Evolutionary conservation across 2,329 filamentous ascomycete genomes (phyloP).

Genomic region (Fusarium irregulare): DNA sequence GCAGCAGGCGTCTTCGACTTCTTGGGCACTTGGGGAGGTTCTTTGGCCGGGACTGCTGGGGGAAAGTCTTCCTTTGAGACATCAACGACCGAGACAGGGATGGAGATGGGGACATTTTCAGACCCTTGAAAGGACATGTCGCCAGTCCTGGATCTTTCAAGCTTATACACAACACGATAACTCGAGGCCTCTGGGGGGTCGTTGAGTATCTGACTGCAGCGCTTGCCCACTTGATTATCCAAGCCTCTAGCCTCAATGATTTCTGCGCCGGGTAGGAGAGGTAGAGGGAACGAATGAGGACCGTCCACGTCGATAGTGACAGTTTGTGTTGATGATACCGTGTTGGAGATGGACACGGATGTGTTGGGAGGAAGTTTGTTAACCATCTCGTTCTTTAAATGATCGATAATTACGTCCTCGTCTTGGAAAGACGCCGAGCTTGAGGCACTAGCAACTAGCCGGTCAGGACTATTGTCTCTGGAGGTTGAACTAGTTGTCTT

Average conservation of each 20-base stretch:
- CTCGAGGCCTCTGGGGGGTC: constrained; percentile 47
- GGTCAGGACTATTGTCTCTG: constrained; percentile 2
- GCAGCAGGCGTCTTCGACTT: constrained; percentile 7
- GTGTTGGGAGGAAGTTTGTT: constrained; percentile 66
- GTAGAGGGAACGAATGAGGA: constrained; percentile 60
- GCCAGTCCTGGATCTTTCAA: constrained; percentile 63
- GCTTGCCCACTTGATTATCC: constrained; percentile 16
- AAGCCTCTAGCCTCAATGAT: constrained; percentile 64
- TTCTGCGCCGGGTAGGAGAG: constrained; percentile 68
- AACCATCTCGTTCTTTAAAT: constrained; percentile 65
- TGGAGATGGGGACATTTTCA: constrained; percentile 43
- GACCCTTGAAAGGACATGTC: constrained; percentile 55
- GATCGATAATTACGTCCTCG: constrained; percentile 56
- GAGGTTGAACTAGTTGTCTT: constrained; percentile 1
- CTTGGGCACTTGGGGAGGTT: constrained; percentile 26
- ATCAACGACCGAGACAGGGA: constrained; percentile 46
- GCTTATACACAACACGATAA: constrained; percentile 70
- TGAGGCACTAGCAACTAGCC: neutral
- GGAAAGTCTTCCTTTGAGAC: constrained; percentile 40
- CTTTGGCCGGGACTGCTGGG: constrained; percentile 10
- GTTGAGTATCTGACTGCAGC: constrained; percentile 30
- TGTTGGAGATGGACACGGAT: constrained; percentile 69
- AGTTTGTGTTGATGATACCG: constrained; percentile 69
- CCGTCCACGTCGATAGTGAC: constrained; percentile 73
- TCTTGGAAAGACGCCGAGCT: constrained; percentile 38